Evolutionary conservation across 805 yeast genomes (phyloP).

Genomic region (Myxozyma neotropica): DNA sequence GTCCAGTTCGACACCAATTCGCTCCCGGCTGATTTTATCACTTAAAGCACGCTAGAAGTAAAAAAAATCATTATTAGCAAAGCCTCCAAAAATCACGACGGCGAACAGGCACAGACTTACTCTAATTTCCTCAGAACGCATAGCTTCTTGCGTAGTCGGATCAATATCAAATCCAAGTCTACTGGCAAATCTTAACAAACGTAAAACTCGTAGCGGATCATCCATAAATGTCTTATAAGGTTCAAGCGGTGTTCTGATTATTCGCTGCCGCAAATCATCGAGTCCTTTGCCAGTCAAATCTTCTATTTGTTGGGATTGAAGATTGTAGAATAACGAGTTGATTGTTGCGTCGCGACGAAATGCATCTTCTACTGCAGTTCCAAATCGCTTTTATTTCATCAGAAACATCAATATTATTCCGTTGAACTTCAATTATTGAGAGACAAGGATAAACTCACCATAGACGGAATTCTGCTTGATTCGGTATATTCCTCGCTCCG

Average conservation of each 20-base stretch:
- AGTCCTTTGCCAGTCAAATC: conserved; percentile 82
- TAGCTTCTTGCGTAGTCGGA: conserved; percentile 53
- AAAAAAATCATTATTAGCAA: background rate
- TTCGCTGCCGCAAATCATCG: conserved; percentile 66
- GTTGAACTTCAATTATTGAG: background rate
- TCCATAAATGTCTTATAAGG: conserved; percentile 86
- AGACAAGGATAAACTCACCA: conserved; percentile 9
- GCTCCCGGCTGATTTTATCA: conserved; percentile 81
- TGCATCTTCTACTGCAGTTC: conserved; percentile 92
- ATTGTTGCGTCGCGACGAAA: conserved; percentile 92
- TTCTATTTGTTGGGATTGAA: conserved; percentile 68
- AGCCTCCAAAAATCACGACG: background rate
- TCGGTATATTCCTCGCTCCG: conserved; percentile 83
- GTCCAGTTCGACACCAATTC: conserved; percentile 82
- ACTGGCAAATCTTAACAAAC: conserved; percentile 84
- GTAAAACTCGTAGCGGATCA: conserved; percentile 87
- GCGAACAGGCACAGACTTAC: background rate
- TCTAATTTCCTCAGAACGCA: conserved; percentile 62
- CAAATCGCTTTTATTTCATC: conserved; percentile 57
- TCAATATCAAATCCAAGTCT: conserved; percentile 73
- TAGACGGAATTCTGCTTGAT: conserved; percentile 80
- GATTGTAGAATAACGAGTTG: conserved; percentile 87
- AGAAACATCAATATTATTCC: too few relatives aligned
- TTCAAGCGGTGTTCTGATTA: conserved; percentile 83
- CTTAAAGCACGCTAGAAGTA: conserved; percentile 49